Percentiles rank a stretch among this genome's conserved stretches.
These are phyloP conservation scores for Musa beccarii DNA, from an alignment of 176 grass and related monocot species.

Conservation along the genomic window DNA sequence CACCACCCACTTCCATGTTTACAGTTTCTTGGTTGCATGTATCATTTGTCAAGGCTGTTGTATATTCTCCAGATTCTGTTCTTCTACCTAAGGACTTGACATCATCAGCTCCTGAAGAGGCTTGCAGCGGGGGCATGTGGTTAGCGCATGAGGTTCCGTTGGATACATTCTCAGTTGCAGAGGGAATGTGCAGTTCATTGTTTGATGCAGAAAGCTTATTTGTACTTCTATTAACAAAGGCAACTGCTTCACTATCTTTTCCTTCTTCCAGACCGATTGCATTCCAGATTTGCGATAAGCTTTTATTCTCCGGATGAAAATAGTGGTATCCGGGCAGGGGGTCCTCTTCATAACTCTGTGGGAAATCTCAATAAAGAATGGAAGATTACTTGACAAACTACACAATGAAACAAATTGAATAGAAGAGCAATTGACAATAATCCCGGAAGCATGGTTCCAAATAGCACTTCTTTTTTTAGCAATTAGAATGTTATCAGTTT, in stretches of 20 bases:
- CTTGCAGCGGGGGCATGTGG: constrained; percentile 37
- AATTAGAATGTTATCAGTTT: background rate
- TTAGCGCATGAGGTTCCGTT: constrained; percentile 42
- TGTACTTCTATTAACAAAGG: constrained; percentile 28
- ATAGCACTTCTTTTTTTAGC: constrained; percentile 42
- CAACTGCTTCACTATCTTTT: constrained; percentile 42
- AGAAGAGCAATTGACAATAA: background rate
- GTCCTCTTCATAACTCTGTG: constrained; percentile 69
- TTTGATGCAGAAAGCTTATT: constrained; percentile 80
- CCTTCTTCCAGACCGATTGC: constrained; percentile 27
- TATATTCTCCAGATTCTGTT: constrained; percentile 47
- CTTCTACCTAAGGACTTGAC: constrained; percentile 38
- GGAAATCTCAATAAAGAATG: background rate
- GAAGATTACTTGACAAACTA: background rate
- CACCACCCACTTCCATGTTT: constrained; percentile 36
- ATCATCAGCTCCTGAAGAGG: constrained; percentile 26
- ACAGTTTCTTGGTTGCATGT: constrained; percentile 73
- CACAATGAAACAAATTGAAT: background rate
- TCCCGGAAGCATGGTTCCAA: background rate
- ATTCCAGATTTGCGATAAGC: constrained; percentile 64
- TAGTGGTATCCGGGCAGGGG: constrained; percentile 40
- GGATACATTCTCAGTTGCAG: constrained; percentile 40
- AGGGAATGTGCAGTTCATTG: constrained; percentile 58
- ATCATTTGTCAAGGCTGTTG: constrained; percentile 42
- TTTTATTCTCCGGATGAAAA: constrained; percentile 57